Percentiles rank a stretch among this genome's conserved stretches.
These are phyloP conservation scores for Zygosaccharomyces gambellarensis DNA, from an alignment of 805 yeast genomes.

Conservation along the genomic window DNA sequence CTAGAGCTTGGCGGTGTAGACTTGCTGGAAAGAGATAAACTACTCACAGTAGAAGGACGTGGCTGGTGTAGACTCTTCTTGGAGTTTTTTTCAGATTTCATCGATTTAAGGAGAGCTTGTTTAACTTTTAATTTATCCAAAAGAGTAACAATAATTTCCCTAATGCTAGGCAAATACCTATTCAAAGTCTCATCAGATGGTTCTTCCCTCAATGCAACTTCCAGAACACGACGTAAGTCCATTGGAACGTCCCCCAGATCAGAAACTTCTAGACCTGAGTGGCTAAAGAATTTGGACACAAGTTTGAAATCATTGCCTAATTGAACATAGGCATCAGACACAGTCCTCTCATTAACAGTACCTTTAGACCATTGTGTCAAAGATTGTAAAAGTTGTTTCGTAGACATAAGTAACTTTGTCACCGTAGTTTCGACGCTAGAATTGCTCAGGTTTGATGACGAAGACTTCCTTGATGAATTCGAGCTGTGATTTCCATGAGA, in stretches of 20 bases:
- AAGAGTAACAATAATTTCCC: constrained; percentile 78
- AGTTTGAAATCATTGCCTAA: constrained; percentile 91
- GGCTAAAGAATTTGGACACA: constrained; percentile 72
- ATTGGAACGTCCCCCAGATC: constrained; percentile 91
- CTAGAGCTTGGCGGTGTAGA: constrained; percentile 11
- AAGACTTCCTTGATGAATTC: constrained; percentile 12
- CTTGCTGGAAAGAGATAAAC: constrained; percentile 9
- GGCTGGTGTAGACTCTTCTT: constrained; percentile 14
- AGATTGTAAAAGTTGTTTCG: constrained; percentile 81
- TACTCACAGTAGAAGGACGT: constrained; percentile 14
- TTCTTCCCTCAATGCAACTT: constrained; percentile 76
- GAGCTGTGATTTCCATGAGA: constrained; percentile 1
- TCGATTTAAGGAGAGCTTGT: constrained; percentile 45
- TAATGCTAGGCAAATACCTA: constrained; percentile 71
- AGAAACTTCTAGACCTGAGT: constrained; percentile 72
- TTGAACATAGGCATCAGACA: constrained; percentile 84
- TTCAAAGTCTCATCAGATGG: constrained; percentile 83
- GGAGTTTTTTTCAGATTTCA: constrained; percentile 19
- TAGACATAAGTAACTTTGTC: constrained; percentile 74
- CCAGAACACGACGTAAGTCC: constrained; percentile 70
- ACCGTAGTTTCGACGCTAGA: constrained; percentile 72
- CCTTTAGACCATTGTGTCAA: constrained; percentile 86
- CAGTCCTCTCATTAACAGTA: constrained; percentile 73
- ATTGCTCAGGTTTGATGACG: constrained; percentile 22
- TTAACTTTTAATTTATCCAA: constrained; percentile 76